Percentiles rank a stretch among this genome's conserved stretches.
phyloP scores from a whole-genome alignment of 768 basidiomycete genomes.

The Macrolepiota dolichaula region DNA sequence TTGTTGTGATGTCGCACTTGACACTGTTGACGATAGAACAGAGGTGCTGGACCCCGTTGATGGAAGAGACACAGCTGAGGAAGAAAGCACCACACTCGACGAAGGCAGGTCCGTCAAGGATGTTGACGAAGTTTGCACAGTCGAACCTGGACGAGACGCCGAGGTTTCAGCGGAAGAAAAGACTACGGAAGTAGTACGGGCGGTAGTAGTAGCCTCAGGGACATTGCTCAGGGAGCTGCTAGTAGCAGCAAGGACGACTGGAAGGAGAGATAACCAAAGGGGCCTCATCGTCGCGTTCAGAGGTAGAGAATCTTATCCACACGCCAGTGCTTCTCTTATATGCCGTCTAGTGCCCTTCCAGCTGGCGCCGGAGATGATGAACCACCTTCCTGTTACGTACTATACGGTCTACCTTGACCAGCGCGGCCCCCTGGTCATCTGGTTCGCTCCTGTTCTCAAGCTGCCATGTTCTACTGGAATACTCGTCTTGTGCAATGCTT shows the following conservation, averaged over 20 bases:
- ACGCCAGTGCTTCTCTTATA: conserved; percentile 6
- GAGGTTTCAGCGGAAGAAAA: background rate
- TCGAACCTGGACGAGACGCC: background rate
- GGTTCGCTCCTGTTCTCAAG: background rate
- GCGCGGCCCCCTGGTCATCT: background rate
- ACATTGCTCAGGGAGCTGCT: background rate
- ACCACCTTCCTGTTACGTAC: conserved; percentile 3
- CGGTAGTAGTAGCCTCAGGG: no score
- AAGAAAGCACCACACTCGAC: background rate
- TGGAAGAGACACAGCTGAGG: background rate
- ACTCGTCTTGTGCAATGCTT: background rate
- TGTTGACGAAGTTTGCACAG: background rate
- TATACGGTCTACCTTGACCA: background rate
- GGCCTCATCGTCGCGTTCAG: conserved; percentile 5
- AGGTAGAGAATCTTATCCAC: background rate
- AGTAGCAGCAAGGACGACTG: conserved; percentile 2
- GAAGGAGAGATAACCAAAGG: conserved; percentile 5
- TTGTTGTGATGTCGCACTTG: background rate
- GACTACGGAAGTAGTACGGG: background rate
- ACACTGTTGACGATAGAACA: background rate
- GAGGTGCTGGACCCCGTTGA: background rate
- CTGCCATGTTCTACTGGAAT: background rate
- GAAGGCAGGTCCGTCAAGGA: background rate
- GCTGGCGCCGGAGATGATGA: background rate
- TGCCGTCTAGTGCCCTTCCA: background rate